A percentile compares a stretch with the other conserved stretches of the same genome.
Conservation (phyloP, 192 early-diverging fungal genomes). For the Umbelopsis sp. region DNA sequence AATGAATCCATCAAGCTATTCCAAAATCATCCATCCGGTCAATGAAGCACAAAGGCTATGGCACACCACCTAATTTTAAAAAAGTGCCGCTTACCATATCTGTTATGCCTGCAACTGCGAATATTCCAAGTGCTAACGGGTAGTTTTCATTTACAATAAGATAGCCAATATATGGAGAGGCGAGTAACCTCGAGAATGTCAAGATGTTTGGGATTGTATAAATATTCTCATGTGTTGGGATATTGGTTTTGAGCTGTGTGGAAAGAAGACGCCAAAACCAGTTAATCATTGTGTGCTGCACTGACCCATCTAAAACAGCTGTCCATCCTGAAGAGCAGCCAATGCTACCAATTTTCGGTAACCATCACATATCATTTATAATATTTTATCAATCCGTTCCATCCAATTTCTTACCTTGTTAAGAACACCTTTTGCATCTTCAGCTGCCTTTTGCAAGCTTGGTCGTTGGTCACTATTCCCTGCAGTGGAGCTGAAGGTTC, state of each 20-base stretch:
- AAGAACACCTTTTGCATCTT: slow-evolving; percentile 6
- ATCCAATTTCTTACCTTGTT: slow-evolving; percentile 17
- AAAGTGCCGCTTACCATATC: slow-evolving; percentile 62
- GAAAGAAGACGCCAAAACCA: background rate
- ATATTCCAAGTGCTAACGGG: slow-evolving; percentile 69
- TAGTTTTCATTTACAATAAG: slow-evolving; percentile 78
- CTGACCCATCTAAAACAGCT: no score
- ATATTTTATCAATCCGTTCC: background rate
- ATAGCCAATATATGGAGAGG: slow-evolving; percentile 89
- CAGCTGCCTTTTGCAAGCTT: background rate
- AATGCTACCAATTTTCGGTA: background rate
- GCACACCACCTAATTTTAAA: background rate
- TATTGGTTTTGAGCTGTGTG: slow-evolving; percentile 17
- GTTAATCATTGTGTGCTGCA: no score
- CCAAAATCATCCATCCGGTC: background rate
- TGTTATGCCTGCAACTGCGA: slow-evolving; percentile 81
- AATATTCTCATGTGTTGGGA: slow-evolving; percentile 69
- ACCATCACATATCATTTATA: background rate
- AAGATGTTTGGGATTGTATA: slow-evolving; percentile 90
- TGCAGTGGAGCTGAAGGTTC: background rate
- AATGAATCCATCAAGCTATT: slow-evolving; percentile 81
- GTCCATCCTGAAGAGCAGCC: no score
- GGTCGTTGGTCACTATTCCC: background rate
- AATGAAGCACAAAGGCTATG: background rate
- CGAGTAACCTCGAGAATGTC: slow-evolving; percentile 75